These are phyloP conservation scores for Celoporthe dispersa DNA, from an alignment of 2,329 filamentous ascomycete genomes.

Conservation along the genomic window DNA sequence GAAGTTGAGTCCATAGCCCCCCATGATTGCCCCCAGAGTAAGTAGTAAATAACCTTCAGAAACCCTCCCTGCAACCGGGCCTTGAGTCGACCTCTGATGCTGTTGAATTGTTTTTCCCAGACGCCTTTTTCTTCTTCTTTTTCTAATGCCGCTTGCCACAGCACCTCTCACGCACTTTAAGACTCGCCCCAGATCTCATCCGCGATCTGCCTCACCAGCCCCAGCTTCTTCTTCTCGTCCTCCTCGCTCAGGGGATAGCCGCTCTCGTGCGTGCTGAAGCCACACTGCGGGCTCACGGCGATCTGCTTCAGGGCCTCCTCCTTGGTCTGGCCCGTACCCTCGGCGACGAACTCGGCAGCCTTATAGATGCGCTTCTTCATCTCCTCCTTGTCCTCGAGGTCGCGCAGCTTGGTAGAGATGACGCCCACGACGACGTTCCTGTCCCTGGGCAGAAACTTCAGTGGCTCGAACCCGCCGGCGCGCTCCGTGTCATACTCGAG, in stretches of 20 bases:
- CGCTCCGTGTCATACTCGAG: conserved; percentile 71
- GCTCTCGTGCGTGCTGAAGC: conserved; percentile 74
- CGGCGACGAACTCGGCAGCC: conserved; percentile 70
- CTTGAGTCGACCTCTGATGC: conserved; percentile 25
- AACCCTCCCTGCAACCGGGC: conserved; percentile 11
- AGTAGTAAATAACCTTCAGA: conserved; percentile 2
- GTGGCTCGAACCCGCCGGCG: conserved; percentile 68
- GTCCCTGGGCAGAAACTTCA: conserved; percentile 61
- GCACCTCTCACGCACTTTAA: conserved; percentile 43
- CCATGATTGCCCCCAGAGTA: conserved; percentile 9
- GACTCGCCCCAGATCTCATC: conserved; percentile 70
- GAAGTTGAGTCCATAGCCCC: conserved; percentile 31
- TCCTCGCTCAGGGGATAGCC: conserved; percentile 71
- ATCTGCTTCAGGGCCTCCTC: conserved; percentile 73
- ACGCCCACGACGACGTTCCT: conserved; percentile 69
- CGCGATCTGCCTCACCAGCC: conserved; percentile 71
- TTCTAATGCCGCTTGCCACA: conserved; percentile 31
- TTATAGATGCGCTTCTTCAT: conserved; percentile 63
- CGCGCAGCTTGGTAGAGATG: conserved; percentile 65
- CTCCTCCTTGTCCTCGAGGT: conserved; percentile 66
- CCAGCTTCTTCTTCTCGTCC: conserved; percentile 75
- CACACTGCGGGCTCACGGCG: conserved; percentile 72
- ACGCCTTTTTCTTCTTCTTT: not conserved
- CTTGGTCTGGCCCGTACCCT: conserved; percentile 65
- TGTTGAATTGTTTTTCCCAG: conserved; percentile 20